Evolutionary conservation across 495 filamentous ascomycete genomes (phyloP).

Genomic region (Penicillium soppii): DNA sequence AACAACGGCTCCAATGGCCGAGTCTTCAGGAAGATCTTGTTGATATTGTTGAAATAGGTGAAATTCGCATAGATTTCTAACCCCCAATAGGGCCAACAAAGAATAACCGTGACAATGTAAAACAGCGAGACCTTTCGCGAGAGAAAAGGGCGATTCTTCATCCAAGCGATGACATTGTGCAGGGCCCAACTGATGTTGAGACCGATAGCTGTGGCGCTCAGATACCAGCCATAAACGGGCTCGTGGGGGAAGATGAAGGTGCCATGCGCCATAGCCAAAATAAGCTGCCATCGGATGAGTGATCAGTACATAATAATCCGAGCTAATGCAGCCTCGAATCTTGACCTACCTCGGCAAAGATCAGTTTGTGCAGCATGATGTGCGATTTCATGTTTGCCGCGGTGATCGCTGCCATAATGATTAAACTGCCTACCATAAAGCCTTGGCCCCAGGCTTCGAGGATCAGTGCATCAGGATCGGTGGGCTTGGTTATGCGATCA

Average conservation of each 20-base stretch:
- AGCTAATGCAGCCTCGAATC: neutral
- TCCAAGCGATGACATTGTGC: constrained; percentile 52
- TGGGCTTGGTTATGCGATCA: constrained; percentile 28
- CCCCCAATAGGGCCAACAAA: constrained; percentile 47
- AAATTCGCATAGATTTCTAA: constrained; percentile 52
- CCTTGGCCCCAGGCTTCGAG: constrained; percentile 52
- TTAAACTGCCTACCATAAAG: constrained; percentile 45
- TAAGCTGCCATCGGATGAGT: constrained; percentile 21
- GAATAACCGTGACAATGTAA: constrained; percentile 41
- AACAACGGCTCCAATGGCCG: constrained; percentile 54
- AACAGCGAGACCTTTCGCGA: constrained; percentile 29
- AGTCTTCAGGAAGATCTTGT: constrained; percentile 47
- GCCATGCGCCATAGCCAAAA: constrained; percentile 40
- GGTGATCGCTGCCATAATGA: constrained; percentile 46
- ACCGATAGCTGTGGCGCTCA: constrained; percentile 44
- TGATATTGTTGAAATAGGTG: constrained; percentile 51
- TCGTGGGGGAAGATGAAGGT: constrained; percentile 46
- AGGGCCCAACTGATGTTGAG: constrained; percentile 47
- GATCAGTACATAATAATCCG: neutral
- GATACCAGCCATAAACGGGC: constrained; percentile 47
- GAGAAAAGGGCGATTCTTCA: constrained; percentile 48
- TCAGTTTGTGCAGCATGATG: constrained; percentile 46
- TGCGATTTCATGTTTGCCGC: constrained; percentile 42
- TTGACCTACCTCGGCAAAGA: constrained; percentile 41
- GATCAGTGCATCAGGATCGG: constrained; percentile 35